A percentile compares a stretch with the other conserved stretches of the same genome.
Evolutionary conservation across 331 rosid species (phyloP).

Genomic region (Quercus tomentella): DNA sequence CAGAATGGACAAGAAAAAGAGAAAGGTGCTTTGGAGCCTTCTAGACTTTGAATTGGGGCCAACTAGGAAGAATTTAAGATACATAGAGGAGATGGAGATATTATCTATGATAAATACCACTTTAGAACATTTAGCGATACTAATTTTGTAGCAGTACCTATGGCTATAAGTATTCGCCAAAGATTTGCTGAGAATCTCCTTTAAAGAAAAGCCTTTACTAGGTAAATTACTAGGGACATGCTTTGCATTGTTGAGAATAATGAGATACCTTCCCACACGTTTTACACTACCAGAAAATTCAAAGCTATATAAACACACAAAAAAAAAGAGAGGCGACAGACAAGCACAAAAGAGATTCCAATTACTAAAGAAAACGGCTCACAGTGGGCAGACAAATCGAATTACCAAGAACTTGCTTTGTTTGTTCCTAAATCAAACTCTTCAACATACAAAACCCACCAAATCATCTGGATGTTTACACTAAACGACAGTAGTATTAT

Average conservation of each 20-base stretch:
- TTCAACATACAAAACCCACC: not conserved
- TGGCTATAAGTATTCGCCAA: not conserved
- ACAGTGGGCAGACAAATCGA: constrained; percentile 8
- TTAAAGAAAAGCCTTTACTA: not conserved
- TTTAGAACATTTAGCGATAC: not conserved
- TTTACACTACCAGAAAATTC: not conserved
- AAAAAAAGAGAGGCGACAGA: not conserved
- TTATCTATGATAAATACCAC: not conserved
- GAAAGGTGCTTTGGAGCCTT: not conserved
- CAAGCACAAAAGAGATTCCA: constrained; percentile 20
- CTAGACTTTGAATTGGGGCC: not conserved
- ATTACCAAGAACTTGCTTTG: not conserved
- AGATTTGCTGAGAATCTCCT: not conserved
- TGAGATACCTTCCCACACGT: no score
- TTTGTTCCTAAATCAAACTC: constrained; percentile 16
- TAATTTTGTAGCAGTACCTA: not conserved
- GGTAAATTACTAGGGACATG: not conserved
- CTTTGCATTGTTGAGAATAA: no score
- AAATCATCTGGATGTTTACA: not conserved
- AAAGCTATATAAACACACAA: constrained; percentile 14
- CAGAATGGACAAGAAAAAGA: not conserved
- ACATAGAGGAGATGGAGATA: not conserved
- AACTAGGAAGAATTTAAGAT: not conserved
- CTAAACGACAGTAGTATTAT: not conserved
- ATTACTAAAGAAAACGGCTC: constrained; percentile 6